Evolutionary conservation across 2,329 filamentous ascomycete genomes (phyloP), one percentile per base, ranked within the genome.

Genomic region (Nakataea oryzae): DNA sequence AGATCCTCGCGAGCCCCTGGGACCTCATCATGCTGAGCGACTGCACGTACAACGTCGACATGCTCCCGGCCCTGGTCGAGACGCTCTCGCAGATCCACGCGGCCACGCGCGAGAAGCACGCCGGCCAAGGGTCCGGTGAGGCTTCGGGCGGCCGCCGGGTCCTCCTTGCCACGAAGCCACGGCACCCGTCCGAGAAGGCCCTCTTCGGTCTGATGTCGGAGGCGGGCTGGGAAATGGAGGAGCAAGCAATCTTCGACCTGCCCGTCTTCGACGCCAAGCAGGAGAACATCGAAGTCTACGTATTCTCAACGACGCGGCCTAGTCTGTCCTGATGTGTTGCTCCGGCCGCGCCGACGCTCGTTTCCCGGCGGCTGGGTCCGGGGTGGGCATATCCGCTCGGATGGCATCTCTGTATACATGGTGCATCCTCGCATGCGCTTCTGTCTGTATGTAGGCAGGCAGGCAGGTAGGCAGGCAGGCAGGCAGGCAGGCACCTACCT

Each of bases 1-100:
- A 74, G 28, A 75, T 74, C 1, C 64, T 66, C n/a, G 71, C 74
- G 0, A 71, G 70, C 2, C 64, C 69, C 2, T 86, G 82, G 82
- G 79, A 85, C 63, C 70, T 85, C 6, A 68, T 84, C 58, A 74
- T 84, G 61, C 72, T 86, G 27, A 84, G 82, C 68, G 83, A 86
- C 69, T 85, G 83, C 75, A 85, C 82, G 0, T 86, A 86, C 74
- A 86, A 86, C 64, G 79, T 78, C 61, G 82, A 85, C 68, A 79
- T 78, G 65, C 71, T 86, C 29, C 78, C 80, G 1, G 76, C 80
- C 2, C 74, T 86, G 27, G 78, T 85, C 4, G 76, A 76, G 60
- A 85, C 82, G 1, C 71, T 85, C 47, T 78, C 78, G 1, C 76
- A 79, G 2, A 68, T 86, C 13, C 80, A 83, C 64, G 61, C 63